Conservation (phyloP, 768 basidiomycete species). For the Tulasnella sp. region DNA sequence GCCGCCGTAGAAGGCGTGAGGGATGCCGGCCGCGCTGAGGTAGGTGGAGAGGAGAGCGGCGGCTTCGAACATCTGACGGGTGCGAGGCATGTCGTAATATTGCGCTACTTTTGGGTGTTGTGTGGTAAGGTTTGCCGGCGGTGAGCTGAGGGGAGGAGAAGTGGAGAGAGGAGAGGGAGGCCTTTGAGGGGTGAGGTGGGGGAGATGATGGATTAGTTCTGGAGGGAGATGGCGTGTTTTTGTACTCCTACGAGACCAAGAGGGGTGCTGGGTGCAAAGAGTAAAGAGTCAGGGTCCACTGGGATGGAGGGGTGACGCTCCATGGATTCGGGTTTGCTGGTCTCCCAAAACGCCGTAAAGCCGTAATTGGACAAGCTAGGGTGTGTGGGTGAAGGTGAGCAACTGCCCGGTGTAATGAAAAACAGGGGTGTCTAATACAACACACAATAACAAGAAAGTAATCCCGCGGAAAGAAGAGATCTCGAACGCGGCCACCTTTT, state of each 20-base stretch:
- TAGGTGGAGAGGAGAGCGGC: slow-evolving; percentile 60
- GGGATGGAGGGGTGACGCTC: too few relatives aligned
- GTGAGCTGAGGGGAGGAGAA: slow-evolving; percentile 27
- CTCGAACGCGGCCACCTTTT: not conserved
- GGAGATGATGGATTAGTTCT: not conserved
- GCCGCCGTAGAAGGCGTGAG: slow-evolving; percentile 75
- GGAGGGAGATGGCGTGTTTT: not conserved
- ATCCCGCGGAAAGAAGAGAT: not conserved
- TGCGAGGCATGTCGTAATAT: slow-evolving; percentile 47
- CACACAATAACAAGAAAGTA: not conserved
- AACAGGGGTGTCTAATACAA: not conserved
- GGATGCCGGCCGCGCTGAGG: slow-evolving; percentile 44
- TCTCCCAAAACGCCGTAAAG: not conserved
- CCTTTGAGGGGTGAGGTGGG: not conserved
- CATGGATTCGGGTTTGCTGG: too few relatives aligned
- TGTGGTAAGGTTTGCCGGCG: slow-evolving; percentile 20
- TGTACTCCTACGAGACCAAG: not conserved
- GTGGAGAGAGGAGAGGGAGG: slow-evolving; percentile 21
- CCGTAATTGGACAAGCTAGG: not conserved
- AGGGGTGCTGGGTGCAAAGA: not conserved
- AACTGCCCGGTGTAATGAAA: not conserved
- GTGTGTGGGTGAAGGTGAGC: not conserved
- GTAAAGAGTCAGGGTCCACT: not conserved
- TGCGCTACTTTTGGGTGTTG: slow-evolving; percentile 1
- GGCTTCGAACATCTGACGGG: slow-evolving; percentile 63